Evolutionary conservation across 441 rosid genomes (phyloP).

Genomic region (Hypseocharis bilobata): DNA sequence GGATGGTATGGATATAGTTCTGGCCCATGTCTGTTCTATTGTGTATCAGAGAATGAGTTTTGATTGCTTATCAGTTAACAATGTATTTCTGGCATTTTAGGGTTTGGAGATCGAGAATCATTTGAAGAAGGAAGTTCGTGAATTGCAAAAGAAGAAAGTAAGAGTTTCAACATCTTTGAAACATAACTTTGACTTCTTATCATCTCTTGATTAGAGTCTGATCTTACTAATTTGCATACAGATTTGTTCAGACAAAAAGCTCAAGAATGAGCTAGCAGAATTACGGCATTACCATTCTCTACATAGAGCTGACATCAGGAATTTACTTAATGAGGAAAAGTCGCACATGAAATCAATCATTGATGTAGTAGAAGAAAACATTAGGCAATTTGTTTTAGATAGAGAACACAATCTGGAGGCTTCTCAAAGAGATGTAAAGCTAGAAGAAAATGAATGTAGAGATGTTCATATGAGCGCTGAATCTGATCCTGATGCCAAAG

Average conservation of each 20-base stretch:
- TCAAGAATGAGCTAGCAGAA: slow-evolving; percentile 40
- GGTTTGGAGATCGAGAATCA: slow-evolving; percentile 93
- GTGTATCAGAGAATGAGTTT: slow-evolving; percentile 4
- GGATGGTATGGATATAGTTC: slow-evolving; percentile 47
- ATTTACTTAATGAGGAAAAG: slow-evolving; percentile 58
- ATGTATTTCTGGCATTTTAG: slow-evolving; percentile 30
- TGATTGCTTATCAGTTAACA: not conserved
- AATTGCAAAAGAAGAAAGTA: slow-evolving; percentile 71
- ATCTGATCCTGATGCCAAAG: slow-evolving; percentile 31
- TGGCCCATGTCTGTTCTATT: slow-evolving; percentile 14
- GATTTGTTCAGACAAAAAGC: slow-evolving; percentile 44
- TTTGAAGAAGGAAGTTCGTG: slow-evolving; percentile 65
- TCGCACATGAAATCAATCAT: slow-evolving; percentile 36
- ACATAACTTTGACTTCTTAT: not conserved
- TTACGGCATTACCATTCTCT: slow-evolving; percentile 52
- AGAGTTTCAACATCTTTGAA: slow-evolving; percentile 19
- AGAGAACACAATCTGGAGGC: slow-evolving; percentile 29
- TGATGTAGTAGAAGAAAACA: slow-evolving; percentile 42
- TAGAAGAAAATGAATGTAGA: slow-evolving; percentile 48
- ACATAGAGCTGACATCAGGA: slow-evolving; percentile 42
- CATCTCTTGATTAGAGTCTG: slow-evolving; percentile 17
- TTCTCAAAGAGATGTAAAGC: slow-evolving; percentile 27
- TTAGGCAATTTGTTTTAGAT: slow-evolving; percentile 27
- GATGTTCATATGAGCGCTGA: slow-evolving; percentile 49
- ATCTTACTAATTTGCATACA: slow-evolving; percentile 34